Base-by-base conservation (phyloP, 805 yeast genomes). In the Suhomyces sp. region DNA sequence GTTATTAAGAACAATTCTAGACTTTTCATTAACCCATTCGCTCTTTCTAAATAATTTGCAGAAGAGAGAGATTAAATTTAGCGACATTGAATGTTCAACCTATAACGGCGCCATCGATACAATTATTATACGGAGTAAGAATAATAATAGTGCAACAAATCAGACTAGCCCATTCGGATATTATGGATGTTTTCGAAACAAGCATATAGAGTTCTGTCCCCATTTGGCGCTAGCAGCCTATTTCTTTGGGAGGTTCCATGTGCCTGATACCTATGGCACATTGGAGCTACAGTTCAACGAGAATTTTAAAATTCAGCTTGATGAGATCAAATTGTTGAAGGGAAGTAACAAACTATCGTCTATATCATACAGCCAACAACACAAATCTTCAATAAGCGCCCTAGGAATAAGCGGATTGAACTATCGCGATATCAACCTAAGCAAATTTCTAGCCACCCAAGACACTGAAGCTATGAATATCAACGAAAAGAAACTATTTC, bases 161-260 rank as follows among this genome's bases (percentile, higher is more conserved):
- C 6, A n/a, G 13, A 47, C 44, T 43, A 4, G 39, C 50, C 37
- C 50, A 7, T 20, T 19, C 27, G 57, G 48, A 8, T 62, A 46
- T 46, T 53, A 54, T 46, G 69, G 63, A 1, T 58, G 66, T 48
- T 52, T 66, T 27, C 50, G 70, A 40, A 57, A 61, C 46, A 59
- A 54, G 48, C 47, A 59, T 52, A 59, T 66, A 13, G 68, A 67
- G 51, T 53, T 57, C 20, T 68, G 73, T 50, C 65, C 65, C 6
- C 67, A 61, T 43, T 59, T 63, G 6, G 62, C 66, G 2, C 47
- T 68, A n/a, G 57, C 69, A 3, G 53, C 60, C 9, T 68, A 68
- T 48, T 57, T 68, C 21, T 68, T 68, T 44, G 53, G 60, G 21
- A 46, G 72, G 25, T 65, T 66, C 43, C 73, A 68, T 48, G 54